Evolutionary conservation across 768 basidiomycete species (phyloP).

Genomic region (Suillus discolor): DNA sequence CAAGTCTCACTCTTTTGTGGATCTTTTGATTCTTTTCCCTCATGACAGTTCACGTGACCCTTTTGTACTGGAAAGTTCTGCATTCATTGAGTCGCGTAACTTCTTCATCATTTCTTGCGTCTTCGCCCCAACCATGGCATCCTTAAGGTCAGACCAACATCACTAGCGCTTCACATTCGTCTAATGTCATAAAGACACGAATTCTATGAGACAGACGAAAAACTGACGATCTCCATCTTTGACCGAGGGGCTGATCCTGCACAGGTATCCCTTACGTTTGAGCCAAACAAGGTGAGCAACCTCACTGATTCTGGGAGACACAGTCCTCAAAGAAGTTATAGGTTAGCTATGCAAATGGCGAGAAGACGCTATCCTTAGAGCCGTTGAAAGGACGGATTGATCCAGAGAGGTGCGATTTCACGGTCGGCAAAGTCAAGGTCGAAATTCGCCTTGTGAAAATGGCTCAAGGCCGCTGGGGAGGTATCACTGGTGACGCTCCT

Average conservation of each 20-base stretch:
- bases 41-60: conserved; percentile 25
- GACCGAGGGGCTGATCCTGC: conserved; percentile 74
- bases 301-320: background rate
- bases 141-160: conserved; percentile 26
- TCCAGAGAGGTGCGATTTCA: conserved; percentile 58
- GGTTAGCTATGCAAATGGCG: conserved; percentile 59
- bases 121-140: conserved; percentile 22
- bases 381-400: conserved; percentile 86
- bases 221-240: conserved; percentile 72
- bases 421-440: conserved; percentile 84
- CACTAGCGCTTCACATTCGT: background rate
- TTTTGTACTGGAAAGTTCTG: conserved; percentile 29
- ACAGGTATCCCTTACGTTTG: conserved; percentile 62
- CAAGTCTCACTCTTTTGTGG: background rate
- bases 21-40: background rate
- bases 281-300: conserved; percentile 58
- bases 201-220: conserved; percentile 87
- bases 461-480: conserved; percentile 70
- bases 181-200: conserved; percentile 58
- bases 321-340: conserved; percentile 5
- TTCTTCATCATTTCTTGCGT: conserved; percentile 5
- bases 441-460: conserved; percentile 81
- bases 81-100: conserved; percentile 3
- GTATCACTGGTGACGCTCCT: conserved; percentile 71
- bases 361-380: conserved; percentile 69